Evolutionary conservation across 2,329 filamentous ascomycete genomes (phyloP).

Genomic region (Fulvia fulva): DNA sequence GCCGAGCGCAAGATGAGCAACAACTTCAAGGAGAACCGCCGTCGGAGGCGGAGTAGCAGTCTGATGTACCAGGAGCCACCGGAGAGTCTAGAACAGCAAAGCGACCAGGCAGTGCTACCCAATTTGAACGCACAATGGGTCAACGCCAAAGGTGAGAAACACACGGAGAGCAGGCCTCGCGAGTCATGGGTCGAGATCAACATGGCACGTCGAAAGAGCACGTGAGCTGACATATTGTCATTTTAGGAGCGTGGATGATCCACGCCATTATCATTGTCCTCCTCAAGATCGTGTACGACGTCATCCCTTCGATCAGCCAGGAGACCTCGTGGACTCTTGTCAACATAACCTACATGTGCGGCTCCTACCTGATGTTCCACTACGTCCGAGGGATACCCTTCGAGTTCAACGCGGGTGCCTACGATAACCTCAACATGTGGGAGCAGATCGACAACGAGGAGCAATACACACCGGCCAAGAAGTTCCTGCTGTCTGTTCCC

Average conservation of each 20-base stretch:
- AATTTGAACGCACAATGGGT: conserved; percentile 99
- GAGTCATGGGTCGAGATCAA: background rate
- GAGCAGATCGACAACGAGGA: conserved; percentile 99
- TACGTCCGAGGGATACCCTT: conserved; percentile 97
- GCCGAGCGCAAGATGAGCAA: conserved; percentile 49
- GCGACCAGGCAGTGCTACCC: conserved; percentile 88
- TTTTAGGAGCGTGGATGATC: conserved; percentile 89
- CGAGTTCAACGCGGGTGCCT: conserved; percentile 96
- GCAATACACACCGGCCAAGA: conserved; percentile 98
- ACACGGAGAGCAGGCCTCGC: background rate
- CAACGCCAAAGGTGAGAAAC: conserved; percentile 81
- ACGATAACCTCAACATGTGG: conserved; percentile 99
- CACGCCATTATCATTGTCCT: conserved; percentile 87
- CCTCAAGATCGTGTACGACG: conserved; percentile 95
- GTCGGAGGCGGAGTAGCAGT: conserved; percentile 93
- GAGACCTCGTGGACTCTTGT: conserved; percentile 98
- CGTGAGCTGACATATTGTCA: conserved; percentile 11
- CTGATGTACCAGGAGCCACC: conserved; percentile 96
- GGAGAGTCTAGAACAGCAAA: conserved; percentile 96
- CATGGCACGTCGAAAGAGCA: conserved; percentile 4
- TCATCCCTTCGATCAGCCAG: conserved; percentile 91
- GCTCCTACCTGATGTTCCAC: conserved; percentile 99
- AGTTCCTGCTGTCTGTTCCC: conserved; percentile 91
- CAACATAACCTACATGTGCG: conserved; percentile 98
- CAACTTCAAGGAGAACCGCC: conserved; percentile 40